Conservation (phyloP, 139 green algal species). For the Diplosphaera chodatii region DNA sequence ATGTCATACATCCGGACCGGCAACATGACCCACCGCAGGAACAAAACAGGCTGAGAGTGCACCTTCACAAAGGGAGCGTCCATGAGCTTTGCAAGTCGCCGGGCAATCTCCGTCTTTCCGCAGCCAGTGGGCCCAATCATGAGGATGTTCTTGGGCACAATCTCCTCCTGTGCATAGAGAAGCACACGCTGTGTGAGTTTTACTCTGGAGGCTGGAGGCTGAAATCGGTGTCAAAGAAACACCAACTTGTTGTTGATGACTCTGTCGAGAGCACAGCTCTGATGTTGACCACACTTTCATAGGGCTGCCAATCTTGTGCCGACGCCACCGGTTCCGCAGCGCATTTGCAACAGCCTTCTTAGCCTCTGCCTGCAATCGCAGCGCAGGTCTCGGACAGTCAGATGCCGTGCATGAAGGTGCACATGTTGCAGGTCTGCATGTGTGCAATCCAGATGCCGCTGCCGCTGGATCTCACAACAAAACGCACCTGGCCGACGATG, state of each 20-base stretch:
- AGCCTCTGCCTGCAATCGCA: conserved; percentile 52
- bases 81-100: conserved; percentile 86
- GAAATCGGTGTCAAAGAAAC: no score
- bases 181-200: no score
- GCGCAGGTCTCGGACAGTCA: no score
- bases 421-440: no score
- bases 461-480: conserved; percentile 12
- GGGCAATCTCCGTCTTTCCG: conserved; percentile 95
- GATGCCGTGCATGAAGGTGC: no score
- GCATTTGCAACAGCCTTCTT: conserved; percentile 92
- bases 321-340: conserved; percentile 87
- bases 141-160: conserved; percentile 96
- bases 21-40: no score
- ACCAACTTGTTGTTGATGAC: no score
- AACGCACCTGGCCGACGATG: conserved; percentile 79
- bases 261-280: no score
- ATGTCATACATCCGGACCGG: no score
- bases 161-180: conserved; percentile 56
- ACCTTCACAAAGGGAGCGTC: conserved; percentile 95
- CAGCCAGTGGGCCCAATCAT: conserved; percentile 91
- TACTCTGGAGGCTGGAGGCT: conserved; percentile 51
- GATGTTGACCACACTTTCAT: conserved; percentile 21
- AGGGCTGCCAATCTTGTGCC: conserved; percentile 60
- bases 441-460: no score
- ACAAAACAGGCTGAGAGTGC: no score